Conservation (phyloP, 1,284 basidiomycete species). For the Lignosus rhinocerotis region DNA sequence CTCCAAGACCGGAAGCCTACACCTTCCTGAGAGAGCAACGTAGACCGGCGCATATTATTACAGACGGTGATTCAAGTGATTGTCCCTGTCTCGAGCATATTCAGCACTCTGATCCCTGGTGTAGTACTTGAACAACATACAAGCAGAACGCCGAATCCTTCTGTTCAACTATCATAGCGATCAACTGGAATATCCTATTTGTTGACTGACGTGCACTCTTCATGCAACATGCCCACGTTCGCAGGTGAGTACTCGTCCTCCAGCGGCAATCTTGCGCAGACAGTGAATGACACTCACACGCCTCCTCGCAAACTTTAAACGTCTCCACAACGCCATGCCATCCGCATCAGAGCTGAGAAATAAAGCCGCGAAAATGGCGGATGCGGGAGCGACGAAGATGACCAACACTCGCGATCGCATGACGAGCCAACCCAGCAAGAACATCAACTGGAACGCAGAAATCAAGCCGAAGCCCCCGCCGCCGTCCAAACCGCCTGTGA, state of each 20-base stretch:
- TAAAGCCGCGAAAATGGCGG: slow-evolving; percentile 61
- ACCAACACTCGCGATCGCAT: slow-evolving; percentile 57
- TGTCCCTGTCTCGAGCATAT: too few species aligned
- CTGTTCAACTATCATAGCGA: too few species aligned
- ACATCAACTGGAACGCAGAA: slow-evolving; percentile 63
- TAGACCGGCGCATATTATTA: too few species aligned
- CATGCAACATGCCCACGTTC: slow-evolving; percentile 16
- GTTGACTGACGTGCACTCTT: neutral
- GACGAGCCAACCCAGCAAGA: slow-evolving; percentile 56
- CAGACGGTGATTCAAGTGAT: too few species aligned
- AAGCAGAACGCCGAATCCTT: too few species aligned
- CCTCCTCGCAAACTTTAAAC: neutral
- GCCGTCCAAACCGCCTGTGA: slow-evolving; percentile 25
- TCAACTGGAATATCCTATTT: neutral
- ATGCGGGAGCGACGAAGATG: slow-evolving; percentile 50
- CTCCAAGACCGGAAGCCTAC: too few species aligned
- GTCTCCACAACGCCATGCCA: slow-evolving; percentile 1
- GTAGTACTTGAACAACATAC: too few species aligned
- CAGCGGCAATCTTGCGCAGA: slow-evolving; percentile 1
- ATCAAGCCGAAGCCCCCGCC: slow-evolving; percentile 29
- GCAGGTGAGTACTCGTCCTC: slow-evolving; percentile 12
- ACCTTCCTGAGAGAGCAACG: too few species aligned
- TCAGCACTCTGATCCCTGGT: too few species aligned
- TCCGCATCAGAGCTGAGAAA: slow-evolving; percentile 50
- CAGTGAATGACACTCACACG: neutral